Conservation (phyloP, 495 filamentous ascomycete genomes). For the Aeminium ludgeri region DNA sequence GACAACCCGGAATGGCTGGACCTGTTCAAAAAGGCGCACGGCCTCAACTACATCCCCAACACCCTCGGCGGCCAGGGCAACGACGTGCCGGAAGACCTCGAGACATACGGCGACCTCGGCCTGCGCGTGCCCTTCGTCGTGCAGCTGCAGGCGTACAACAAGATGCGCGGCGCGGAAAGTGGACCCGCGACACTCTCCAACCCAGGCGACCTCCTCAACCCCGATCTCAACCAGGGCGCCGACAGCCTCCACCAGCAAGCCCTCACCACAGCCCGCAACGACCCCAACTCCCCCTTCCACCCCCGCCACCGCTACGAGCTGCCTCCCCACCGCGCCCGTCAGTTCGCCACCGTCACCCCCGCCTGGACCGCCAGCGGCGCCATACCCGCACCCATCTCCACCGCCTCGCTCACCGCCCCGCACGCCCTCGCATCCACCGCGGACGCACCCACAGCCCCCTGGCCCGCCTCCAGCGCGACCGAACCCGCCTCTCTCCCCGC, state of each 20-base stretch:
- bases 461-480: no score
- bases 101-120: conserved; percentile 13
- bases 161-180: no score
- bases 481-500: no score
- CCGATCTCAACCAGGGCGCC: no score
- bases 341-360: conserved; percentile 7
- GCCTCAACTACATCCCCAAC: conserved; percentile 11
- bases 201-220: no score
- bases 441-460: no score
- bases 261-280: no score
- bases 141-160: conserved; percentile 13
- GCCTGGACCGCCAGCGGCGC: conserved; percentile 8
- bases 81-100: conserved; percentile 14
- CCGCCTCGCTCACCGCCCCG: neutral
- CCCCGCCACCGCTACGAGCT: conserved; percentile 7
- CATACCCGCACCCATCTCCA: conserved; percentile 3
- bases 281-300: neutral
- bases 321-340: conserved; percentile 1
- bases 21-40: conserved; percentile 26
- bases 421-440: no score
- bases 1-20: conserved; percentile 28
- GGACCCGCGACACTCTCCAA: no score
- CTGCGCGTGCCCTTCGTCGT: conserved; percentile 18
- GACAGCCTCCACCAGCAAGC: no score
- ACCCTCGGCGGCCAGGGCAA: conserved; percentile 4